A percentile compares a stretch with the other conserved stretches of the same genome.
phyloP scores from a whole-genome alignment of 805 yeast genomes.

The Candida boleticola region DNA sequence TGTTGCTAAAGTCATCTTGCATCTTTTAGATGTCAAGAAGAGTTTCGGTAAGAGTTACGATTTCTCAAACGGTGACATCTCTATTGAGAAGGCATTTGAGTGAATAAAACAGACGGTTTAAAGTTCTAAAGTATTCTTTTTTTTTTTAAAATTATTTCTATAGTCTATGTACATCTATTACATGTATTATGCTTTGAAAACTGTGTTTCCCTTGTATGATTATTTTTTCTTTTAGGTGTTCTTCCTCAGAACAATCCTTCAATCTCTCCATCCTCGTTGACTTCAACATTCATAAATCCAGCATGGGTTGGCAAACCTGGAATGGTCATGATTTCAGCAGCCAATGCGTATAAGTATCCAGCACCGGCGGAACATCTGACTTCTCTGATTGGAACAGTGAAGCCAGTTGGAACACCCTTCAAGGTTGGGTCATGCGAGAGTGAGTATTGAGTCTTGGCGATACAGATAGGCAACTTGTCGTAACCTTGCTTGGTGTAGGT shows the following conservation, averaged over 20 bases:
- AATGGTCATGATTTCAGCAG: constrained; percentile 95
- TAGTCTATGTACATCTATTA: not conserved
- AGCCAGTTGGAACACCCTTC: constrained; percentile 94
- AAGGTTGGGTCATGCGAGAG: constrained; percentile 89
- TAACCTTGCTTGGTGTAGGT: constrained; percentile 85
- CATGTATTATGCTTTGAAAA: not conserved
- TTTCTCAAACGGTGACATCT: constrained; percentile 40
- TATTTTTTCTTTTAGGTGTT: not conserved
- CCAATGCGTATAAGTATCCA: constrained; percentile 92
- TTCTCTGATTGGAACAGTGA: constrained; percentile 91
- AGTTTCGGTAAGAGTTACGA: constrained; percentile 45
- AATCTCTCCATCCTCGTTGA: constrained; percentile 83
- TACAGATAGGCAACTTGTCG: constrained; percentile 88
- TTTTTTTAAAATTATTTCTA: not conserved
- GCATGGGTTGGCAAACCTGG: constrained; percentile 96
- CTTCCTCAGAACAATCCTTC: constrained; percentile 75
- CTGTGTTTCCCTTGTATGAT: not conserved
- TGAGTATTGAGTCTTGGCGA: constrained; percentile 97
- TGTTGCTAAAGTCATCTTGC: constrained; percentile 49
- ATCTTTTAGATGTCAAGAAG: constrained; percentile 30
- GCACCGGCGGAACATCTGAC: constrained; percentile 95
- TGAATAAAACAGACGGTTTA: not conserved
- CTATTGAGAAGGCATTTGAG: constrained; percentile 12
- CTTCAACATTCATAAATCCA: constrained; percentile 97
- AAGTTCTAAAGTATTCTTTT: not conserved